Evolutionary conservation across 2,329 filamentous ascomycete species (phyloP).

Genomic region (Tolypocladium paradoxum): DNA sequence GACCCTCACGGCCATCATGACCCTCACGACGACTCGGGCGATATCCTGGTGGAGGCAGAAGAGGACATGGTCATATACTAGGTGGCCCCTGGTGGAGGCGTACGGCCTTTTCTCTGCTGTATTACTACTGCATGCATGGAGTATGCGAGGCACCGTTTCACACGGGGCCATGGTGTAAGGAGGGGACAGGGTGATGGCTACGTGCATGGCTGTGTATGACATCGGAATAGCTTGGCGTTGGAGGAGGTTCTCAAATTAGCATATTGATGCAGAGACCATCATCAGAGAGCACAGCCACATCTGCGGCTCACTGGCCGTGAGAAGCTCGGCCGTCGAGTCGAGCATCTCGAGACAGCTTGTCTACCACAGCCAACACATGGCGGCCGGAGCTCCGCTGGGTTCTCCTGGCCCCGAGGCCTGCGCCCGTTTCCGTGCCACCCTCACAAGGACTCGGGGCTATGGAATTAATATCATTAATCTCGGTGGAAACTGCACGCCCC

Average conservation of each 20-base stretch:
- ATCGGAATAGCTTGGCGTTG: not conserved
- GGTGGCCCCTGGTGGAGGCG: conserved; percentile 9
- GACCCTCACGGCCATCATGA: conserved; percentile 22
- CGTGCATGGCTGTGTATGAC: not conserved
- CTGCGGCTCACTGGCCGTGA: not conserved
- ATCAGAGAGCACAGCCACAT: not conserved
- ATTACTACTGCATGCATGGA: not conserved
- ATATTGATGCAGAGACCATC: not conserved
- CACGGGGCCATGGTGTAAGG: not conserved
- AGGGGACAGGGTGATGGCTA: not conserved
- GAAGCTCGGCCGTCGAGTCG: not conserved
- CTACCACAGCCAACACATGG: not conserved
- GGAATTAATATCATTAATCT: not conserved
- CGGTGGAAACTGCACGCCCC: not conserved
- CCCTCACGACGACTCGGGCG: conserved; percentile 58
- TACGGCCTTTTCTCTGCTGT: not conserved
- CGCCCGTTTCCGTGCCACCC: not conserved
- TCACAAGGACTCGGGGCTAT: too few relatives aligned
- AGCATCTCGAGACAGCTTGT: not conserved
- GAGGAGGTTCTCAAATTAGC: not conserved
- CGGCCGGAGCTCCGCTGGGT: not conserved
- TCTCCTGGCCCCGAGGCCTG: not conserved
- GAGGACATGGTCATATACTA: conserved; percentile 91
- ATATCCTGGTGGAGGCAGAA: conserved; percentile 72
- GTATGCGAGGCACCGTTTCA: not conserved